These are phyloP conservation scores for Debaryomyces coudertii DNA, from an alignment of 1,139 yeast genomes.

Conservation along the genomic window DNA sequence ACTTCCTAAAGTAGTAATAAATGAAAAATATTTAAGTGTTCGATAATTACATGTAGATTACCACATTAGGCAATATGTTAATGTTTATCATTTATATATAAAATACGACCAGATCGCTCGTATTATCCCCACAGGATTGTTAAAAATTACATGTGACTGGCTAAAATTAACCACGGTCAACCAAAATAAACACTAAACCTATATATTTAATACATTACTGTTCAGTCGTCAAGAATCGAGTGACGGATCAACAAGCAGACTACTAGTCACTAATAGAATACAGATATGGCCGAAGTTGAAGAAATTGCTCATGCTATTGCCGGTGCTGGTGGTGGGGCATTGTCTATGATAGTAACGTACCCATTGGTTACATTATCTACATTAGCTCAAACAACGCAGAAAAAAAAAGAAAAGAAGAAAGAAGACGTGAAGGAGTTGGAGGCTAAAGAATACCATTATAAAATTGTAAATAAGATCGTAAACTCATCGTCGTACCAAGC, in stretches of 20 bases:
- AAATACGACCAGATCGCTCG: neutral
- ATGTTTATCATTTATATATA: neutral
- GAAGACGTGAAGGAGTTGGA: slow-evolving; percentile 17
- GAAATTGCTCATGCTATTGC: slow-evolving; percentile 84
- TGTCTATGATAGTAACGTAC: slow-evolving; percentile 81
- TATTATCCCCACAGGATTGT: neutral
- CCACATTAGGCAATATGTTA: neutral
- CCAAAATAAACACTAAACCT: neutral
- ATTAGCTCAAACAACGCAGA: slow-evolving; percentile 71
- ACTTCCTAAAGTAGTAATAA: slow-evolving; percentile 6
- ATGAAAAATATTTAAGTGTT: no score
- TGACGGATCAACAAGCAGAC: neutral
- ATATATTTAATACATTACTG: neutral
- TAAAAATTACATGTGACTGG: slow-evolving; percentile 1
- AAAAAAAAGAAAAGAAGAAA: slow-evolving; percentile 38
- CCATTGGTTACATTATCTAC: slow-evolving; percentile 86
- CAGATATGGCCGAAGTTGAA: slow-evolving; percentile 42
- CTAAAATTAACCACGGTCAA: slow-evolving; percentile 1
- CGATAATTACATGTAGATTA: neutral
- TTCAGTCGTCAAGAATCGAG: neutral
- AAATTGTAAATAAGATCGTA: slow-evolving; percentile 24
- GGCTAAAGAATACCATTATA: slow-evolving; percentile 20
- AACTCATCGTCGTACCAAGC: slow-evolving; percentile 34
- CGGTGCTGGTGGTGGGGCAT: slow-evolving; percentile 92
- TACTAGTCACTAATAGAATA: neutral